A percentile compares a stretch with the other conserved stretches of the same genome.
phyloP scores from a whole-genome alignment of 176 grass and related monocot genomes.

The Oryza australiensis region DNA sequence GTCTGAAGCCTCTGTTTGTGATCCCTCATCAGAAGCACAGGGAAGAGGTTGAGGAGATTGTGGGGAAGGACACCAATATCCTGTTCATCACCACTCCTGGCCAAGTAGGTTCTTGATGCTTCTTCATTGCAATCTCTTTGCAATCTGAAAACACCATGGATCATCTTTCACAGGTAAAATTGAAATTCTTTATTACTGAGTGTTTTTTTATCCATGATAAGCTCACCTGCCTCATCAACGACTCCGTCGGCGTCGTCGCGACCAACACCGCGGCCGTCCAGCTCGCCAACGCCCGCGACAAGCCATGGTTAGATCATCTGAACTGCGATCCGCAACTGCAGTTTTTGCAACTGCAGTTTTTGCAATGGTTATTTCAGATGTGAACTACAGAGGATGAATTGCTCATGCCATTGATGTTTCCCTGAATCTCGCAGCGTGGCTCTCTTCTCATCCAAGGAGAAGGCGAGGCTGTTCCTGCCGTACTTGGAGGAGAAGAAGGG shows the following conservation, averaged over 20 bases:
- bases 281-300: conserved; percentile 78
- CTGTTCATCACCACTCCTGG: conserved; percentile 89
- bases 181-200: neutral
- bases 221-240: conserved; percentile 83
- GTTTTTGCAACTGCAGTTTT: neutral
- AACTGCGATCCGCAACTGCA: no score
- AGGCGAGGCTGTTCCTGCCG: conserved; percentile 74
- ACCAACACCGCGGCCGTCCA: conserved; percentile 92
- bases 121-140: neutral
- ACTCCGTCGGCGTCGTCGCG: conserved; percentile 65
- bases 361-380: neutral
- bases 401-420: neutral
- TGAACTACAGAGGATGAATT: neutral
- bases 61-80: conserved; percentile 59
- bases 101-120: conserved; percentile 46
- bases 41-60: conserved; percentile 69
- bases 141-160: neutral
- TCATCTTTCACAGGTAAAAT: neutral
- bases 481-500: conserved; percentile 49
- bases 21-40: conserved; percentile 94
- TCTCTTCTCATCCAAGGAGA: conserved; percentile 72
- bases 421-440: conserved; percentile 51
- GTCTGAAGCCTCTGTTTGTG: conserved; percentile 77
- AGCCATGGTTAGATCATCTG: conserved; percentile 49
- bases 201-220: conserved; percentile 5